Conservation (phyloP, 148 eudicot species). For the Vaccinium darrowii region DNA sequence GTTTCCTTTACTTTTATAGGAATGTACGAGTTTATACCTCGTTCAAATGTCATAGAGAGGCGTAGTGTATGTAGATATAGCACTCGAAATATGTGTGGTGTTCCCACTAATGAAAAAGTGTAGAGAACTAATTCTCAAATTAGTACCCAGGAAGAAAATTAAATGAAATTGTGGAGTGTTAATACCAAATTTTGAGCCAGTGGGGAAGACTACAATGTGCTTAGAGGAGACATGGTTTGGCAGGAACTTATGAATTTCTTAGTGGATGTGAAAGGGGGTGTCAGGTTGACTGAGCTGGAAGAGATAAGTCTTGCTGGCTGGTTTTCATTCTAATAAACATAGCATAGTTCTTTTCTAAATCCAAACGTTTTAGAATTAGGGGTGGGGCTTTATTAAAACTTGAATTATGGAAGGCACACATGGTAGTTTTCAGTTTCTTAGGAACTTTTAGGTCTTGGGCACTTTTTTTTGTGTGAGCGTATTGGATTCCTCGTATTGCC, state of each 20-base stretch:
- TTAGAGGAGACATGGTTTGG: background rate
- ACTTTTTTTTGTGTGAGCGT: background rate
- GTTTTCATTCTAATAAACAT: background rate
- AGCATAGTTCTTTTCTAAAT: background rate
- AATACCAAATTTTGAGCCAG: background rate
- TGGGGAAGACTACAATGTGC: background rate
- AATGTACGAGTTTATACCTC: background rate
- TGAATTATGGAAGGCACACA: background rate
- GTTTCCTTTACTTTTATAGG: background rate
- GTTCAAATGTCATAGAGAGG: background rate
- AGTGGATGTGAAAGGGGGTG: background rate
- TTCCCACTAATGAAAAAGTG: background rate
- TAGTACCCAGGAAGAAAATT: background rate
- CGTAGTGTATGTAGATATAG: background rate
- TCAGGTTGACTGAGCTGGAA: background rate
- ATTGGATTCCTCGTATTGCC: background rate
- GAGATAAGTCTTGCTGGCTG: background rate
- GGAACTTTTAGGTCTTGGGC: background rate
- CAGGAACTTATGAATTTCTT: background rate
- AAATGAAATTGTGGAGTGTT: background rate
- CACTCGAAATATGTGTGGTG: background rate
- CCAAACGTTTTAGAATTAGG: background rate
- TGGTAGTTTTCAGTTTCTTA: background rate
- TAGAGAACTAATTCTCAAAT: slow-evolving; percentile 4
- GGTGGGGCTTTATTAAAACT: background rate